A percentile compares a stretch with the other conserved stretches of the same genome.
phyloP scores from a whole-genome alignment of 345 rosid genomes.

The Pelargonium nanum region DNA sequence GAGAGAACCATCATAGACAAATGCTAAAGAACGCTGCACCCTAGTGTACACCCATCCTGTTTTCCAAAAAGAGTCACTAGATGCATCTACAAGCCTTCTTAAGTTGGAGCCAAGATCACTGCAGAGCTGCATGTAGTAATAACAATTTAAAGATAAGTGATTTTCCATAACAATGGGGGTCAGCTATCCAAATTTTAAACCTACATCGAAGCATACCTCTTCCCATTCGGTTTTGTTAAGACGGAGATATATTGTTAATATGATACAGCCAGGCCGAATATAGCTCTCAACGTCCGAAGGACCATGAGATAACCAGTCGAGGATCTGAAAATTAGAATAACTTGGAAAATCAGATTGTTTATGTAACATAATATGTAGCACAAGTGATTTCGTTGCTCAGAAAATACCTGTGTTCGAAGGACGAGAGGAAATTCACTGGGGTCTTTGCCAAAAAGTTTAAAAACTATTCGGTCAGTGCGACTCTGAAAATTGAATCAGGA shows the following conservation, averaged over 20 bases:
- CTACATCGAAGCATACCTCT: constrained; percentile 30
- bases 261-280: constrained; percentile 65
- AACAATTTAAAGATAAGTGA: constrained; percentile 6
- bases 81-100: constrained; percentile 39
- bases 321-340: constrained; percentile 36
- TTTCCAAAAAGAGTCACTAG: constrained; percentile 50
- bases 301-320: constrained; percentile 56
- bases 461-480: constrained; percentile 48
- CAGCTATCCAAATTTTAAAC: constrained; percentile 1
- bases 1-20: constrained; percentile 39
- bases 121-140: constrained; percentile 30
- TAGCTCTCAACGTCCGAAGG: constrained; percentile 69
- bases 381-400: background rate
- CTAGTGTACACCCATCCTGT: constrained; percentile 53
- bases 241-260: constrained; percentile 53
- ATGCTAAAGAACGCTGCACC: constrained; percentile 47
- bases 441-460: constrained; percentile 53
- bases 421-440: constrained; percentile 43
- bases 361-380: constrained; percentile 1
- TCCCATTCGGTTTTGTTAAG: constrained; percentile 41
- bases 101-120: constrained; percentile 44
- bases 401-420: constrained; percentile 42
- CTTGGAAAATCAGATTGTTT: constrained; percentile 10
- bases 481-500: constrained; percentile 25
- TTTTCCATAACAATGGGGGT: background rate